These are phyloP conservation scores for Chlorella sp. DNA, from an alignment of 139 green algal genomes.

Conservation along the genomic window DNA sequence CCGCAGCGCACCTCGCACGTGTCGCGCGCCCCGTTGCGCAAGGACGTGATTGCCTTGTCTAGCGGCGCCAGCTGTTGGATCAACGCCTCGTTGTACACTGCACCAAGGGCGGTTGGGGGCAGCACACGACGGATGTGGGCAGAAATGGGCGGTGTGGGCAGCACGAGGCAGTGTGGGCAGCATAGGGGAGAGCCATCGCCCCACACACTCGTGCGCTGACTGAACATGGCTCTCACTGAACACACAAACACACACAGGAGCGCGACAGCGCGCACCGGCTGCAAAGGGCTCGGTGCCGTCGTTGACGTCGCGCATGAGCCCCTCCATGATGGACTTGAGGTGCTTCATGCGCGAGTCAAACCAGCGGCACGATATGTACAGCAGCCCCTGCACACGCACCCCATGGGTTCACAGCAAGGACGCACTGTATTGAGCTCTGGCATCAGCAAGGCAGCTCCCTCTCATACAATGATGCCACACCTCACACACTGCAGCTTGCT, in stretches of 20 bases:
- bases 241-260: background rate
- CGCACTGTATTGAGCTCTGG: too few species aligned
- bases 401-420: too few species aligned
- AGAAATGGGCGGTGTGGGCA: background rate
- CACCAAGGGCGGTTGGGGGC: too few species aligned
- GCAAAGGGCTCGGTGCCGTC: background rate
- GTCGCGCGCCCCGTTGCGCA: background rate
- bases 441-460: too few species aligned
- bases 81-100: background rate
- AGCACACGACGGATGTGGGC: too few species aligned
- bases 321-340: background rate
- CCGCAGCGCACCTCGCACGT: background rate
- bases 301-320: background rate
- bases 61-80: background rate
- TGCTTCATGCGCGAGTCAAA: background rate
- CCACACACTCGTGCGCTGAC: too few species aligned
- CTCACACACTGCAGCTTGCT: too few species aligned
- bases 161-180: too few species aligned
- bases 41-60: slow-evolving; percentile 2
- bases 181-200: too few species aligned
- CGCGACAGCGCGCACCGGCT: background rate
- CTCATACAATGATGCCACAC: too few species aligned
- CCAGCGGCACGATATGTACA: background rate
- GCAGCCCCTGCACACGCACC: background rate
- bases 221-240: too few species aligned